phyloP scores from a whole-genome alignment of 805 yeast species.

The Cyberlindnera xylosilytica region DNA sequence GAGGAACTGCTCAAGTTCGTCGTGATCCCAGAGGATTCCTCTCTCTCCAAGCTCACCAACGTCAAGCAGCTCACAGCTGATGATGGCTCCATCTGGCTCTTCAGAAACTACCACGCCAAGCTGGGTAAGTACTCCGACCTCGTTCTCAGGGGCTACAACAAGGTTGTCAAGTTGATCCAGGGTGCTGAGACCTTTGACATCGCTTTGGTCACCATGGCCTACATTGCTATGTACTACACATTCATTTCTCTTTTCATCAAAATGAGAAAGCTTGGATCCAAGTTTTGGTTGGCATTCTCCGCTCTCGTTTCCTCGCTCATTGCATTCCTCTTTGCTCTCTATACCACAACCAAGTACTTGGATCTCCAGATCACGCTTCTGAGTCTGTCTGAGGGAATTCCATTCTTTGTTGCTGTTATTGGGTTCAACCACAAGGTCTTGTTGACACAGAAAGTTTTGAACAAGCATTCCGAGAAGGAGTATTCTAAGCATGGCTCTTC shows the following conservation, averaged over 20 bases:
- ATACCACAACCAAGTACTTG: slow-evolving; percentile 53
- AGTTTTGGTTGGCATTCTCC: slow-evolving; percentile 81
- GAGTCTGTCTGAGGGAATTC: slow-evolving; percentile 84
- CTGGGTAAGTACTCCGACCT: slow-evolving; percentile 56
- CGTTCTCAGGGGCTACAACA: slow-evolving; percentile 37
- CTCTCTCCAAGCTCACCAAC: slow-evolving; percentile 10
- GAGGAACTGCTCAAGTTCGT: slow-evolving; percentile 42
- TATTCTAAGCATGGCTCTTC: slow-evolving; percentile 33
- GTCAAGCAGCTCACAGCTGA: slow-evolving; percentile 20
- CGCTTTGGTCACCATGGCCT: slow-evolving; percentile 73
- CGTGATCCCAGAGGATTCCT: slow-evolving; percentile 25
- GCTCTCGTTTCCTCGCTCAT: slow-evolving; percentile 75
- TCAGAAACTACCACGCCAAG: slow-evolving; percentile 51
- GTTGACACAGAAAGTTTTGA: slow-evolving; percentile 58
- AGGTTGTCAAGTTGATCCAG: slow-evolving; percentile 44
- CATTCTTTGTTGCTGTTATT: slow-evolving; percentile 86
- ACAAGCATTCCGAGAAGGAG: slow-evolving; percentile 26
- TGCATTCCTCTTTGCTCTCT: slow-evolving; percentile 79
- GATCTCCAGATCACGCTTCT: slow-evolving; percentile 64
- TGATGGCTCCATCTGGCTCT: slow-evolving; percentile 58
- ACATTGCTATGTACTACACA: slow-evolving; percentile 84
- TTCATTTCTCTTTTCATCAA: slow-evolving; percentile 70
- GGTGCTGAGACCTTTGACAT: slow-evolving; percentile 88
- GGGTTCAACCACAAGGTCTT: slow-evolving; percentile 87
- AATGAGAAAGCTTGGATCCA: slow-evolving; percentile 76